Conservation (phyloP, 257 asterid genomes). For the Ehretia macrophylla region DNA sequence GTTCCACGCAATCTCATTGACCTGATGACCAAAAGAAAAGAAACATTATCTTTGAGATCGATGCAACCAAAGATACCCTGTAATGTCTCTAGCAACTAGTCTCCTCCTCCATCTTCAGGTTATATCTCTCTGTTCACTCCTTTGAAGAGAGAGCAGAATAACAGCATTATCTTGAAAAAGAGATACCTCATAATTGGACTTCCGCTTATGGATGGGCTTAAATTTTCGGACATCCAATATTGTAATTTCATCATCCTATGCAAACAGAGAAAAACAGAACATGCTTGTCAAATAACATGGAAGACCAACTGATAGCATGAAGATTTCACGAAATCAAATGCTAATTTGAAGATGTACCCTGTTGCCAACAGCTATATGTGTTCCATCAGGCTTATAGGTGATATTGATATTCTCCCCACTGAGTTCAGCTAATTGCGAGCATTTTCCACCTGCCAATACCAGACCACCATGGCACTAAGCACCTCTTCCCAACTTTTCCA, state of each 20-base stretch:
- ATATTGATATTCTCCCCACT: slow-evolving; percentile 98
- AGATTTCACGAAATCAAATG: neutral
- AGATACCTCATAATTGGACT: slow-evolving; percentile 89
- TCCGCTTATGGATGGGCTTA: slow-evolving; percentile 88
- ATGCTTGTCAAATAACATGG: neutral
- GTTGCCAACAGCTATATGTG: slow-evolving; percentile 95
- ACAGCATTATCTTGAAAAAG: slow-evolving; percentile 6
- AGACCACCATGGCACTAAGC: neutral
- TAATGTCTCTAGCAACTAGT: neutral
- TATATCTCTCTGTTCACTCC: neutral
- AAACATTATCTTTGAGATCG: neutral
- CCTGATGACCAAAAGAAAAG: slow-evolving; percentile 41
- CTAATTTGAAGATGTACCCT: slow-evolving; percentile 43
- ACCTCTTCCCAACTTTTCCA: slow-evolving; percentile 1
- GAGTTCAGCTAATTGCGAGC: slow-evolving; percentile 92
- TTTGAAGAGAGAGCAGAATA: neutral
- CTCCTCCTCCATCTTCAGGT: neutral
- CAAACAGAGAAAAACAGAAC: slow-evolving; percentile 12
- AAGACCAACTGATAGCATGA: neutral
- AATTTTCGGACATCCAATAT: slow-evolving; percentile 96
- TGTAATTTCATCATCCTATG: slow-evolving; percentile 91
- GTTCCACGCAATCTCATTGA: slow-evolving; percentile 80
- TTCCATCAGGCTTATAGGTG: slow-evolving; percentile 95
- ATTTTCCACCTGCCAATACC: slow-evolving; percentile 75
- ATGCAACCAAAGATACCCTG: neutral